phyloP scores from a whole-genome alignment of 352 stramenopile genomes.

The Phytopythium boreale region DNA sequence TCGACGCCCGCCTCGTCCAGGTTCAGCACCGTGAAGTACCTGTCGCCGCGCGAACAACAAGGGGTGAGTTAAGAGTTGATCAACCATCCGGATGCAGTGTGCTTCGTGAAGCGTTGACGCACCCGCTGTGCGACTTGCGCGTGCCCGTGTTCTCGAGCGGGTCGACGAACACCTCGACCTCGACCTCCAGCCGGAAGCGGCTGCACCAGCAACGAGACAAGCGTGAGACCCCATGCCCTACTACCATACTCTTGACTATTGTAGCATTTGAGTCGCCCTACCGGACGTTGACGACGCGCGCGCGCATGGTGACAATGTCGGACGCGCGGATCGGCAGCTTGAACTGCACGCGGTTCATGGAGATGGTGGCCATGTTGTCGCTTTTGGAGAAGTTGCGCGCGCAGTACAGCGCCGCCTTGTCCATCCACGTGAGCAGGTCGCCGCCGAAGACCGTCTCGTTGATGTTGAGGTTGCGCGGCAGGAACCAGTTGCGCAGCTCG shows the following conservation, averaged over 20 bases:
- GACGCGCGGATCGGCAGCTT: constrained; percentile 56
- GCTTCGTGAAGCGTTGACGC: constrained; percentile 3
- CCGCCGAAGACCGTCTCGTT: constrained; percentile 71
- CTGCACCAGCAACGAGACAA: constrained; percentile 11
- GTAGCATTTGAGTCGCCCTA: constrained; percentile 27
- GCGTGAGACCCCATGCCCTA: no score
- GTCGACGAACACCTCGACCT: constrained; percentile 58
- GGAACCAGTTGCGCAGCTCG: constrained; percentile 68
- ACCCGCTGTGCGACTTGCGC: constrained; percentile 57
- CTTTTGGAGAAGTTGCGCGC: constrained; percentile 72
- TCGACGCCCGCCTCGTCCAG: constrained; percentile 32
- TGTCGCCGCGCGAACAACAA: constrained; percentile 8
- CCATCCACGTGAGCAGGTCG: constrained; percentile 62
- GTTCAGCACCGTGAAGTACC: constrained; percentile 63
- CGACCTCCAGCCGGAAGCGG: constrained; percentile 54
- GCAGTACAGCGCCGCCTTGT: constrained; percentile 63
- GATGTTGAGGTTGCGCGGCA: constrained; percentile 68
- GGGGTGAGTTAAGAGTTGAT: not conserved
- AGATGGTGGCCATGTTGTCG: constrained; percentile 72
- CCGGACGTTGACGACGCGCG: constrained; percentile 61
- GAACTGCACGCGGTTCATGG: constrained; percentile 75
- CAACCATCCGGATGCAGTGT: constrained; percentile 1
- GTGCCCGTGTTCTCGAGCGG: constrained; percentile 25
- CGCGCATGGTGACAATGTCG: constrained; percentile 60
- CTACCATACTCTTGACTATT: no score